Conservation (phyloP, 441 rosid species). For the Flueggea neowawraea region DNA sequence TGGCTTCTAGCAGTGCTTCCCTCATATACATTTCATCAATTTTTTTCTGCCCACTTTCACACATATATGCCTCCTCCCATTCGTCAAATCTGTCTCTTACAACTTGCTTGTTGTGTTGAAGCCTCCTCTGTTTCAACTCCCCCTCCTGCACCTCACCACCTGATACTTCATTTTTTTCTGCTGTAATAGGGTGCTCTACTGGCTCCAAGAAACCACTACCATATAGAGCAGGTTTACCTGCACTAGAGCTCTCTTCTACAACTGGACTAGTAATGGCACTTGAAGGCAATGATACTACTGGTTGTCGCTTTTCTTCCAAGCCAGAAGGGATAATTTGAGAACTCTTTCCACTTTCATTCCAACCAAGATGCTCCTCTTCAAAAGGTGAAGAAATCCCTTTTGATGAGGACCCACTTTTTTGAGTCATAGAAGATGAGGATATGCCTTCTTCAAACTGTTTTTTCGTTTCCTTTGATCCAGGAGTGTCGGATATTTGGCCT, state of each 20-base stretch:
- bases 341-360: slow-evolving; percentile 33
- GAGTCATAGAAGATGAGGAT: slow-evolving; percentile 28
- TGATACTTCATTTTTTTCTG: slow-evolving; percentile 36
- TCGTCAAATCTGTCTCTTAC: slow-evolving; percentile 80
- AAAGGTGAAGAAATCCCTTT: slow-evolving; percentile 38
- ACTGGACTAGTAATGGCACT: slow-evolving; percentile 31
- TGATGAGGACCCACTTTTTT: slow-evolving; percentile 41
- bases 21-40: slow-evolving; percentile 91
- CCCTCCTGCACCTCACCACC: slow-evolving; percentile 36
- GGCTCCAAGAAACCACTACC: slow-evolving; percentile 35
- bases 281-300: slow-evolving; percentile 31
- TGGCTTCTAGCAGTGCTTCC: slow-evolving; percentile 92
- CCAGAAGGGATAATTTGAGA: slow-evolving; percentile 32
- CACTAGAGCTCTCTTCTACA: slow-evolving; percentile 37
- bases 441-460: slow-evolving; percentile 30
- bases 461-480: slow-evolving; percentile 24
- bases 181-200: slow-evolving; percentile 33
- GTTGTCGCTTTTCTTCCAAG: slow-evolving; percentile 28
- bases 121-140: slow-evolving; percentile 53
- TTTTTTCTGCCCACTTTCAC: slow-evolving; percentile 67
- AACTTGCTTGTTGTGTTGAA: slow-evolving; percentile 73
- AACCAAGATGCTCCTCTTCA: slow-evolving; percentile 27
- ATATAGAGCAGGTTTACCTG: slow-evolving; percentile 28
- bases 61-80: slow-evolving; percentile 92
- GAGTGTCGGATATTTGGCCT: slow-evolving; percentile 31